Base-by-base conservation (phyloP, 148 eudicot species). In the Cornus kousa region DNA sequence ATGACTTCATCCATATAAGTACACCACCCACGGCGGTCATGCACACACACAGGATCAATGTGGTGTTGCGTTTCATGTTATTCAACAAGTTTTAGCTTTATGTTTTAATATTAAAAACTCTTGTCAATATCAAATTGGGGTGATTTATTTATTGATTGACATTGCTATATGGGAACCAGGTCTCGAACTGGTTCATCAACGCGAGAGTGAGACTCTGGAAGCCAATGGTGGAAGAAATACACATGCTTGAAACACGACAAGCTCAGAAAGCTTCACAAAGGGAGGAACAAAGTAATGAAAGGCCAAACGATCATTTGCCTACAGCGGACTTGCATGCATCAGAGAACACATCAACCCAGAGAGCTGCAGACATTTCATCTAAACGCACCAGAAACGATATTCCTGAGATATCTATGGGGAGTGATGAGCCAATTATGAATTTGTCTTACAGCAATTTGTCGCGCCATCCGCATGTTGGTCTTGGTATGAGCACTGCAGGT, bases 151-250 rank as follows among this genome's bases (percentile, higher is more conserved):
- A 5, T 70, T 62, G 4, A 37, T 60, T 31, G 43, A 35, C 68
- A 71, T 71, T 77, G 77, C 14, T 33, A 76, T 70, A 6, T 77
- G 48, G 37, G 66, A 24, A 71, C 32, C 72, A 89, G 92, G 92
- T 89, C 16, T 89, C 92, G 0, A 89, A 89, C 80, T 89, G 92
- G 92, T 89, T 89, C 37, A 89, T 89, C 73, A 89, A 89, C 31
- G 92, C 92, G 31, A 84, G 92, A 76, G 92, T 89, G 20, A 80
- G 92, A 70, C 83, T 89, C 2, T 89, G 92, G 92, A 89, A 89
- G 79, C 92, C 92, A 4, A 87, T 89, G 92, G 92, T 89, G 60
- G 92, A 89, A 77, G 92, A 89, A 78, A 87, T 89, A 62, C 90
- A 89, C 83, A 82, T 60, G 78, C 89, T 89, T 5, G 90, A 89